Evolutionary conservation across 2,329 filamentous ascomycete species (phyloP).

Genomic region (Paraphoma sp.): DNA sequence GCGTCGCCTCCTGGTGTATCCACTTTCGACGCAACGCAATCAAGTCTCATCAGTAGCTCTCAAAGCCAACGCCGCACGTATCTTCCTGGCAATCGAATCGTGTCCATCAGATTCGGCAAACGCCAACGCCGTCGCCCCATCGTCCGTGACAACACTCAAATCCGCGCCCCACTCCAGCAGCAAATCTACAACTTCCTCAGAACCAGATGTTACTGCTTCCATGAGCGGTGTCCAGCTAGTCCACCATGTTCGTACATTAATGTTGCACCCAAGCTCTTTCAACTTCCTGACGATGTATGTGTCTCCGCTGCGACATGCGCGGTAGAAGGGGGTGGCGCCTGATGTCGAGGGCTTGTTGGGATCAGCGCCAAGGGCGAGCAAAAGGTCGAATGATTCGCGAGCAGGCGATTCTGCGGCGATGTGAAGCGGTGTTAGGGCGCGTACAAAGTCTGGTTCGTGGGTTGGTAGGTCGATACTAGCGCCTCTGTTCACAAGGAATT

Average conservation of each 20-base stretch:
- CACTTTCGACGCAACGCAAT: no score
- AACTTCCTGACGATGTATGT: conserved; percentile 4
- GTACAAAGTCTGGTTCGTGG: neutral
- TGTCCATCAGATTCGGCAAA: no score
- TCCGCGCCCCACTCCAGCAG: neutral
- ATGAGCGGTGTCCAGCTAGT: neutral
- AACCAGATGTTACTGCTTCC: neutral
- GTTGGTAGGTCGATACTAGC: neutral
- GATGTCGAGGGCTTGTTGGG: conserved; percentile 2
- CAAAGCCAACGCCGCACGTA: no score
- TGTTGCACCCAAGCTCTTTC: neutral
- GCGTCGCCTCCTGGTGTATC: no score
- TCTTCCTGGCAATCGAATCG: no score
- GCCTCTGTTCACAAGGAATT: neutral
- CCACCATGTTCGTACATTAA: neutral
- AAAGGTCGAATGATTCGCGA: neutral
- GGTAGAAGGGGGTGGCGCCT: conserved; percentile 10
- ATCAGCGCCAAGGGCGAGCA: conserved; percentile 7
- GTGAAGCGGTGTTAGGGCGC: neutral
- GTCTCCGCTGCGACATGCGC: conserved; percentile 7
- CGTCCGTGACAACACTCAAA: neutral
- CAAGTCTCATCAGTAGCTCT: no score
- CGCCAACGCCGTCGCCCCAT: no score
- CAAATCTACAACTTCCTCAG: neutral
- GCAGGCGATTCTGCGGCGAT: neutral